Evolutionary conservation across 768 basidiomycete species (phyloP), one percentile per base, ranked within the genome.

Genomic region (Mycena indigotica): DNA sequence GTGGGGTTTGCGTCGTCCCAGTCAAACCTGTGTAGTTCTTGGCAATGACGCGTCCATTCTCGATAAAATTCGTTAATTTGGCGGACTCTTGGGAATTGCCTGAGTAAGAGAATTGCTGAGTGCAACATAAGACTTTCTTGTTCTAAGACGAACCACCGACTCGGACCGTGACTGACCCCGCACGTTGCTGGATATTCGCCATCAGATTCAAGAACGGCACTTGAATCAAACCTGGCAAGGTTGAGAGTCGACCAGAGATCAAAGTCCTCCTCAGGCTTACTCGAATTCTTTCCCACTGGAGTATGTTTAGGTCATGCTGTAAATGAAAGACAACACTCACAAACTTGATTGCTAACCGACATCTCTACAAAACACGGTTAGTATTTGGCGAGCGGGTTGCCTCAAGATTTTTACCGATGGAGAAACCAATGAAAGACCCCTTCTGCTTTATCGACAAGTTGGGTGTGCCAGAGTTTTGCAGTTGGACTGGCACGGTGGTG

Each of bases 121-220:
- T 10, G 16, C 41, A 8, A 23, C 8, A 45, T 10, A 23, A 38
- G 24, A 23, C 19, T 8, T 10, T n/a, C 21, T 10, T 10, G 24
- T 6, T 23, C 41, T 93, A 91, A 0, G 88, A 86, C 70, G 92
- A 93, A 45, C 91, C 91, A 24, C 91, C 91, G 1, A 93, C 76
- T 50, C 91, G 83, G n/a, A 92, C 71, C 13, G 79, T 71, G 5
- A 90, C 83, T 1, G 70, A 65, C 2, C 89, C 89, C 3, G 82
- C 81, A 25, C 91, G 80, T 62, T 83, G 76, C 51, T 77, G 77
- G 19, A 94, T 74, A 60, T 89, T 88, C 6, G 84, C 77, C 78
- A 94, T 83, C 28, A 93, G 77, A 67, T 93, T 93, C 19, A 92
- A 79, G 73, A 93, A 91, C 0, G 86, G 80, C 40, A 87, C 80